Evolutionary conservation across 2,329 filamentous ascomycete species (phyloP), one percentile per base, ranked within the genome.

Genomic region (Diaporthe sp.): DNA sequence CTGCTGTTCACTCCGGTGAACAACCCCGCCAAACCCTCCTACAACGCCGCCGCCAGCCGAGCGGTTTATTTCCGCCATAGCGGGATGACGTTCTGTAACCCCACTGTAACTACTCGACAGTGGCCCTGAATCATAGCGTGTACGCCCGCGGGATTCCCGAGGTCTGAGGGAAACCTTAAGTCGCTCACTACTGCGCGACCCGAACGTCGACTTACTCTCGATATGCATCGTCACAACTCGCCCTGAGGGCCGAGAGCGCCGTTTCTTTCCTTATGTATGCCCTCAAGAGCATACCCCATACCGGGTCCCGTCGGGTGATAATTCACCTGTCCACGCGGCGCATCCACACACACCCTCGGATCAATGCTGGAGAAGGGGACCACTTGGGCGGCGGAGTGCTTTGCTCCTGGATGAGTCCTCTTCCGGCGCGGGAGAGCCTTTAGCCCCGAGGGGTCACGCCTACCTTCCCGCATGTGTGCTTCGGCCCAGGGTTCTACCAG

Each of bases 41-140:
- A 40, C 58, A 73, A 70, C 30, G 50, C 74, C 74, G 74, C 71
- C 58, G 57, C 74, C 30, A 75, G 54, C 64, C 71, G 74, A 72
- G 71, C 74, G 74, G 70, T 70, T n/a, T 38, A 25, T 30, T 75
- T 75, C 61, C 74, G 70, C 55, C 64, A 52, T 35, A 64, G 55
- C 71, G 54, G 64, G 55, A 66, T 58, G 64, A 58, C 57, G 64
- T 5, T 64, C 69, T 72, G 38, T 38, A 30, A 52, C 57, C 57
- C 69, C 69, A 72, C 45, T 72, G 57, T 64, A 28, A 47, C 19
- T 50, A 50, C 28, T 35, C 13, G 61, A 17, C 42, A 40, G 64
- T 67, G 22, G 22, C 47, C 45, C 64, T 52, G 64, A 67, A 50
- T 45, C 33, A 35, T 38, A 25, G 64, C 64, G 13, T 10, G 15